phyloP scores from a whole-genome alignment of 2,329 filamentous ascomycete genomes.

The Fusarium sp. region DNA sequence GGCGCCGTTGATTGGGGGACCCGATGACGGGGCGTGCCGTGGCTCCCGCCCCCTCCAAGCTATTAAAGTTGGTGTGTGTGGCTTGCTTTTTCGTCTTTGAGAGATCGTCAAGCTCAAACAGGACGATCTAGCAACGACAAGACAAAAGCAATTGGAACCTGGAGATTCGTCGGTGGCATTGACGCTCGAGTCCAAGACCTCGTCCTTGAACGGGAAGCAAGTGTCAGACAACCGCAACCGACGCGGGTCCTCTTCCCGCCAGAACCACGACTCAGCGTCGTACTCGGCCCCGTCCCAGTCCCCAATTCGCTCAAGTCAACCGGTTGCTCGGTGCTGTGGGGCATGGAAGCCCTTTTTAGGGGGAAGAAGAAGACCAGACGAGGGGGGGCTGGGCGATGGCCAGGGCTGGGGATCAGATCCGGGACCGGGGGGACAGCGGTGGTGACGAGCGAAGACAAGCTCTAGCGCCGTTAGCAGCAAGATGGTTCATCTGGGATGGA shows the following conservation, averaged over 20 bases:
- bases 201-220: not conserved
- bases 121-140: not conserved
- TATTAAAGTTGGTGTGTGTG: conserved; percentile 24
- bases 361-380: conserved; percentile 2
- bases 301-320: conserved; percentile 42
- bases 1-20: conserved; percentile 31
- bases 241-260: conserved; percentile 22
- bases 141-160: not conserved
- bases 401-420: conserved; percentile 42
- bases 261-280: conserved; percentile 36
- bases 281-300: conserved; percentile 24
- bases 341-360: conserved; percentile 10
- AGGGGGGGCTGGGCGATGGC: conserved; percentile 14
- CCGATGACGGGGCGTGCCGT: conserved; percentile 38
- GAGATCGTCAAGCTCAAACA: not conserved
- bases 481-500: conserved; percentile 29
- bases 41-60: conserved; percentile 39
- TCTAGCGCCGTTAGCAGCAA: conserved; percentile 11
- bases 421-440: conserved; percentile 23
- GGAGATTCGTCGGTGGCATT: not conserved
- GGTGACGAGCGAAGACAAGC: conserved; percentile 21
- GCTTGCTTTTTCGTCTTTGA: conserved; percentile 1
- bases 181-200: not conserved
- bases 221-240: conserved; percentile 14
- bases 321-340: conserved; percentile 43